Evolutionary conservation across 371 early-diverging fungal species (phyloP), one percentile per base, ranked within the genome.

Genomic region (Actinomortierella wolfii): DNA sequence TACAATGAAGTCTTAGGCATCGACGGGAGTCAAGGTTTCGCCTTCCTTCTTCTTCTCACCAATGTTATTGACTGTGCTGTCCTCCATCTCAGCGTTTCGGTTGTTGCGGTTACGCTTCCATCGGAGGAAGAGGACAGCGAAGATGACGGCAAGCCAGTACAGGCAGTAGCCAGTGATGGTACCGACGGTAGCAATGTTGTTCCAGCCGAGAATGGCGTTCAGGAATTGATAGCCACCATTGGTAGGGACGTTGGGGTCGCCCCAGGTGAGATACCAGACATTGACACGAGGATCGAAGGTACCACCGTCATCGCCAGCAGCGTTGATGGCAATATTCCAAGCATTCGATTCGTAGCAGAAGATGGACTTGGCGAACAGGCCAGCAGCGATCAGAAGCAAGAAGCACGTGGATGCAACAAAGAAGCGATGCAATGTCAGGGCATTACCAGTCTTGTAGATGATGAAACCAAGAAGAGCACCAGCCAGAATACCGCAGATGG

Each of bases 141-240:
- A 58, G 14, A 79, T 64, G 41, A 92, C 54, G 6, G 67, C 68
- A 5, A 84, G 44, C 94, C 94, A 94, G 76, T 89, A 94, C 20
- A 84, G 64, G 56, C 86, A 84, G 80, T 93, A 94, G 2, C 81
- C 83, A 45, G 80, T 73, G 44, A 93, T 80, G 21, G 89, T 82
- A 44, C 87, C 90, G 59, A 83, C 65, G 1, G 91, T 89, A 8
- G 92, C 94, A 42, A 83, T 76, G 66, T 86, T 88, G 70, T 78
- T 86, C 92, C 93, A 93, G 18, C 94, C 92, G 43, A 92, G 70
- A 23, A 94, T 69, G 17, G 91, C 81, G 64, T 87, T 83, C 68
- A 92, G 88, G 52, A 93, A 81, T 40, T 80, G 78, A 88, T 88
- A 93, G 21, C 87, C 90, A 50, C 81, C 79, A 21, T 68, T 68